Base-by-base conservation (phyloP, 2,329 filamentous ascomycete genomes). In the Aspergillus intermedius region DNA sequence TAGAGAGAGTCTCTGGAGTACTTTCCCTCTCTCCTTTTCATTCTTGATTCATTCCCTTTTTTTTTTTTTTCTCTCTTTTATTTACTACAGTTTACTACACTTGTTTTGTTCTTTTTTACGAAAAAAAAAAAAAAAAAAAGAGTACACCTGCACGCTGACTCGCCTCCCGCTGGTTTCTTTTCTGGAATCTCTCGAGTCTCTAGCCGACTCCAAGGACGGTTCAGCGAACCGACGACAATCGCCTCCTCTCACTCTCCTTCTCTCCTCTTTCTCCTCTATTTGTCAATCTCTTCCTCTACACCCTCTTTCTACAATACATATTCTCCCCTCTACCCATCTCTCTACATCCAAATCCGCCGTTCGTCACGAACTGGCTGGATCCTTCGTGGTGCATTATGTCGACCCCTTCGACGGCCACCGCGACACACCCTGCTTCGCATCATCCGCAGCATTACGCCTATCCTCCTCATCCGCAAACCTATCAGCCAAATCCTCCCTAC, bases 341-440 rank as follows among this genome's bases (percentile, higher is more conserved):
- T 50, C 21, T 37, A 19, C 34, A 3, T 15, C n/a, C 42, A 30
- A 13, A 44, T 44, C 53, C 51, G 50, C 55, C 55, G 57, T 58
- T 64, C 58, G 53, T 58, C 17, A 56, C 60, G 53, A 30, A 60
- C 60, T 62, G 57, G 56, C 55, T 48, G 55, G 53, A 56, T 53
- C 56, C 47, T 49, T 54, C 51, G 25, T 21, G 47, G 49, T 62
- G 56, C 63, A 67, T 56, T 68, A 91, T 91, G 87, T 91, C 87
- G 77, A 90, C 87, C 60, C 87, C 87, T 59, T 88, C 86, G 54
- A 86, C 84, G 63, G 84, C 84, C 62, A 86, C 84, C 68, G 83
- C 83, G 63, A 86, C 83, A 58, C 77, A 88, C 64, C 83, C 83
- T 66, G 81, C 80, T 62, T 83, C 84, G 69, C 80, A 57, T 54